Percentiles rank a stretch among this genome's conserved stretches.
Conservation (phyloP, 1,284 basidiomycete species). For the Paramarasmius palmivorus region DNA sequence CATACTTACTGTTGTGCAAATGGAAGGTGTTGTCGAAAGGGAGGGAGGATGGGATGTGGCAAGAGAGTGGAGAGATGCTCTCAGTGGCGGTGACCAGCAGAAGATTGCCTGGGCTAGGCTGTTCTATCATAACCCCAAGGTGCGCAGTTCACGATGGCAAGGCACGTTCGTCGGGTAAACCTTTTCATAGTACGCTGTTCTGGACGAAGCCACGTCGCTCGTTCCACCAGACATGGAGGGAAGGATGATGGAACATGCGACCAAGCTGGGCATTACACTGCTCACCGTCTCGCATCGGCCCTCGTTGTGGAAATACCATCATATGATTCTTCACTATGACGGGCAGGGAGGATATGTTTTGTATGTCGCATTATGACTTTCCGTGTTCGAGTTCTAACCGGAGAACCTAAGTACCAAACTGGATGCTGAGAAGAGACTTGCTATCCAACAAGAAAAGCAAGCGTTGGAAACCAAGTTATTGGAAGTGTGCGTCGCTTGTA, state of each 20-base stretch:
- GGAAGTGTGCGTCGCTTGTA: slow-evolving; percentile 64
- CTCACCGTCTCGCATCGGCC: slow-evolving; percentile 92
- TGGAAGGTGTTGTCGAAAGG: slow-evolving; percentile 89
- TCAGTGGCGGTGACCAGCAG: slow-evolving; percentile 88
- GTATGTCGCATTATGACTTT: slow-evolving; percentile 43
- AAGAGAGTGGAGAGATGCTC: slow-evolving; percentile 90
- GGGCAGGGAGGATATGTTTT: slow-evolving; percentile 85
- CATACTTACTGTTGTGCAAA: slow-evolving; percentile 81
- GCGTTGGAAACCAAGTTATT: slow-evolving; percentile 76
- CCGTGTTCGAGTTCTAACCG: background rate
- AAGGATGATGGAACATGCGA: slow-evolving; percentile 95
- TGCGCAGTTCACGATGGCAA: slow-evolving; percentile 26
- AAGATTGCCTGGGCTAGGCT: slow-evolving; percentile 96
- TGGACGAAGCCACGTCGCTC: slow-evolving; percentile 95
- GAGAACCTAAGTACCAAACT: slow-evolving; percentile 71
- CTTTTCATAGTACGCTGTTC: slow-evolving; percentile 79
- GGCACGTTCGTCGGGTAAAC: slow-evolving; percentile 3
- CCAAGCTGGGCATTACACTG: slow-evolving; percentile 83
- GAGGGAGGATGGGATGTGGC: slow-evolving; percentile 94
- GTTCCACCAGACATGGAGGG: slow-evolving; percentile 94
- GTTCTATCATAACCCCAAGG: slow-evolving; percentile 95
- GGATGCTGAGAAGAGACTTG: slow-evolving; percentile 89
- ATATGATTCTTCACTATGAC: slow-evolving; percentile 88
- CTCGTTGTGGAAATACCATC: slow-evolving; percentile 94
- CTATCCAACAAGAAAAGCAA: slow-evolving; percentile 94